Base-by-base conservation (phyloP, 305 asterid species). In the Fraxinus nigra region DNA sequence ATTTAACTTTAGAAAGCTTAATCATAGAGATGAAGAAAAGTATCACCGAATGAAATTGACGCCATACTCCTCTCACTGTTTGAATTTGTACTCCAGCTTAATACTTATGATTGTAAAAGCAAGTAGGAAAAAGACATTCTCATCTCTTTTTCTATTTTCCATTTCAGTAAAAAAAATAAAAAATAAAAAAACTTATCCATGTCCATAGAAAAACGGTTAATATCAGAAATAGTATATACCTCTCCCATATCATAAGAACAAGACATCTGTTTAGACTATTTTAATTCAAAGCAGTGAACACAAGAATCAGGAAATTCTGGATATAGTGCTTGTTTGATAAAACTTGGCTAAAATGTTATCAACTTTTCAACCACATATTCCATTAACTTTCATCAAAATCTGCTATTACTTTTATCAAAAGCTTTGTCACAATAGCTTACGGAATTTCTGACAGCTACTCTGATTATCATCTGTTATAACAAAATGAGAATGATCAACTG, bases 61-160 rank as follows among this genome's bases (percentile, higher is more conserved):
- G 63, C 38, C 48, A 16, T 40, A 61, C 28, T 20, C 67, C 37
- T 20, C 51, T 70, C 24, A 33, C 37, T 30, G 33, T 56, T 65
- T 43, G 35, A 77, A 76, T 34, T 77, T 77, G 67, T 72, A 46
- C 33, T 43, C 79, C 67, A 46, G 24, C 74, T 78, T 32, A 40
- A 33, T 79, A 79, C 51, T 40, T 43, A 51, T 32, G 56, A 56
- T 22, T 26, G 73, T 72, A 24, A 40, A 77, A 70, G 54, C 20
- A 78, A 78, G 59, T 51, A 5, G 75, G 72, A 67, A 48, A 51
- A 56, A 9, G 72, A 20, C 61, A 61, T 65, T 48, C 48, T 77
- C 33, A 33, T 63, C 20, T 70, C 63, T 22, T 24, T 65, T 16
- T 33, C 65, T 24, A 32, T 28, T 69, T 82, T 16, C 61, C 38